Percentiles rank a stretch among this genome's conserved stretches.
Evolutionary conservation across 371 early-diverging fungal genomes (phyloP).

Genomic region (Mucor indicus): DNA sequence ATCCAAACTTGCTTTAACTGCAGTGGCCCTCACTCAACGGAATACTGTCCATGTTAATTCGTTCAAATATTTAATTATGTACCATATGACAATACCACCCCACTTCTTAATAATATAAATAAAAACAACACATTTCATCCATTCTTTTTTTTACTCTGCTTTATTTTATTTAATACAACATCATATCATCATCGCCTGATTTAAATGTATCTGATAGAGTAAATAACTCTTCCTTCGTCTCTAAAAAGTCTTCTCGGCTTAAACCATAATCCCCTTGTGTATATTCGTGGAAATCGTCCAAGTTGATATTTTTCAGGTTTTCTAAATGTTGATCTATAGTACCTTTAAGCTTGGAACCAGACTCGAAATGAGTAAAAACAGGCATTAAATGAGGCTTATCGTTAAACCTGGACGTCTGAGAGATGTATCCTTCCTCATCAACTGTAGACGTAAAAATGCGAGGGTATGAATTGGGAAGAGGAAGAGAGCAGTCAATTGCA

Average conservation of each 20-base stretch:
- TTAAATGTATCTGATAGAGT: slow-evolving; percentile 46
- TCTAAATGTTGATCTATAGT: slow-evolving; percentile 33
- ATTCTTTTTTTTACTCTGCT: no score
- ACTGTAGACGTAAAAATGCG: slow-evolving; percentile 20
- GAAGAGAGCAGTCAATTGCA: slow-evolving; percentile 23
- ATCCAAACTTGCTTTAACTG: no score
- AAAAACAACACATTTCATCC: no score
- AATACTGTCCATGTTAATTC: no score
- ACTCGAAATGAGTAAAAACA: slow-evolving; percentile 38
- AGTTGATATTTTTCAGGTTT: slow-evolving; percentile 27
- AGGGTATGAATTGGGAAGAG: slow-evolving; percentile 41
- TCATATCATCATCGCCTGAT: slow-evolving; percentile 17
- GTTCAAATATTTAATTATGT: no score
- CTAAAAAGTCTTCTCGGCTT: slow-evolving; percentile 41
- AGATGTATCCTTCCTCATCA: slow-evolving; percentile 2
- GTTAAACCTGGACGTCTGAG: neutral
- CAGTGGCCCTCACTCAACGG: no score
- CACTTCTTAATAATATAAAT: no score
- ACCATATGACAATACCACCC: no score
- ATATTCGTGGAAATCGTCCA: slow-evolving; percentile 46
- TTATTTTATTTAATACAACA: neutral
- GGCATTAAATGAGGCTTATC: slow-evolving; percentile 21
- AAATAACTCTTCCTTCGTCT: slow-evolving; percentile 47
- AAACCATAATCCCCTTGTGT: slow-evolving; percentile 41
- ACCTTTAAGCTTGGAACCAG: slow-evolving; percentile 33